Evolutionary conservation across 352 stramenopile species (phyloP).

Genomic region (Globisporangium solare): DNA sequence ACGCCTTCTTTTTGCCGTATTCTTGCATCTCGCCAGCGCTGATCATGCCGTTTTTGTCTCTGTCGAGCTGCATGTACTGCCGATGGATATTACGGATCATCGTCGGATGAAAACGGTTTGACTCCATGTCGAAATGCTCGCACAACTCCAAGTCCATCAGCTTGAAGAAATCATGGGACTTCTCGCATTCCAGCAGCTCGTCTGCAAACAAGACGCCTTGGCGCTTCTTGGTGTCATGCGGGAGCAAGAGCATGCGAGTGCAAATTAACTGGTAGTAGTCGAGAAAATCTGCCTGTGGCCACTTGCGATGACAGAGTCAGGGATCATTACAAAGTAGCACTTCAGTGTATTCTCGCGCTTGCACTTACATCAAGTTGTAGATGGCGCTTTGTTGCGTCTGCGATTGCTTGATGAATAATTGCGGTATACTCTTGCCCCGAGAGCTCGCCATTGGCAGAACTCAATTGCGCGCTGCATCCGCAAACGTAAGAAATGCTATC

Average conservation of each 20-base stretch:
- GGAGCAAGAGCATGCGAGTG: slow-evolving; percentile 45
- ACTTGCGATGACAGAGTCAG: neutral
- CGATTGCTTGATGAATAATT: slow-evolving; percentile 27
- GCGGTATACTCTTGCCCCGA: slow-evolving; percentile 24
- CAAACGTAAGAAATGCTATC: too few relatives aligned
- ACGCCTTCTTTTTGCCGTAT: slow-evolving; percentile 66
- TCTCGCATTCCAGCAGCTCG: slow-evolving; percentile 27
- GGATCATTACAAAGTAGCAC: too few relatives aligned
- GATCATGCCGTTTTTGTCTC: slow-evolving; percentile 54
- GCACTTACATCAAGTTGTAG: slow-evolving; percentile 25
- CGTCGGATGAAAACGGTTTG: slow-evolving; percentile 30
- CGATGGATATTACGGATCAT: slow-evolving; percentile 38
- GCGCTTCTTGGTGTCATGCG: slow-evolving; percentile 28
- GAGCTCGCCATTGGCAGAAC: slow-evolving; percentile 11
- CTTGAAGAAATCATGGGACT: slow-evolving; percentile 39
- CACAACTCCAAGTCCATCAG: slow-evolving; percentile 28
- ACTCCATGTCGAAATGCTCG: slow-evolving; percentile 19
- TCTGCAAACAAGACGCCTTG: slow-evolving; percentile 27
- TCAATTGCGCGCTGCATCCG: slow-evolving; percentile 9
- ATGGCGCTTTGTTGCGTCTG: slow-evolving; percentile 9
- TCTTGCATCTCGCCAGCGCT: slow-evolving; percentile 38
- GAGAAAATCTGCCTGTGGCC: slow-evolving; percentile 27
- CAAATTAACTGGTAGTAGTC: slow-evolving; percentile 66
- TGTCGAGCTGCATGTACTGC: slow-evolving; percentile 64
- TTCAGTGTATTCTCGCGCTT: neutral